Evolutionary conservation across 2,329 filamentous ascomycete genomes (phyloP), one percentile per base, ranked within the genome.

Genomic region (Emericellopsis cladophorae): DNA sequence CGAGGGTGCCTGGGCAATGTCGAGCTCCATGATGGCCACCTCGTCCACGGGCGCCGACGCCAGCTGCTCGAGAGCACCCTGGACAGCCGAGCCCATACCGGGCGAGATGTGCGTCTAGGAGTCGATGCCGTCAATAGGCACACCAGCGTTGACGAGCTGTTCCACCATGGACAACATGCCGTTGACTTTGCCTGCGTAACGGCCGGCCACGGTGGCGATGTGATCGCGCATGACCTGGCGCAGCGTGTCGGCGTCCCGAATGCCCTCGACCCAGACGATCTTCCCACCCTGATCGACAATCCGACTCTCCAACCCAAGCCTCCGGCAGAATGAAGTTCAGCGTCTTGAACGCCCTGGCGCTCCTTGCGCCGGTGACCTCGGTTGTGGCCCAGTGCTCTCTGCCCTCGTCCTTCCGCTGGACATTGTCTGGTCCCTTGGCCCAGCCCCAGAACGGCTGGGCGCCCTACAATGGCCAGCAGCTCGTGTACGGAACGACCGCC

Each of bases 1-100:
- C 5, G 67, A 48, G 15, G 68, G 61, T 7, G 74, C 76, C 16
- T 64, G 62, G 39, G 70, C 68, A 50, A 86, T 83, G 51, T 86
- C 81, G 18, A 83, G 66, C 60, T 83, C 79, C 2, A 79, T 83
- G 38, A 82, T 66, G 6, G 79, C 78, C 26, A 80, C 68, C 51
- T 83, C 76, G 36, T 57, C 58, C 16, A 65, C 56, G 12, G 66
- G 69, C 5, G 68, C 61, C 10, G 53, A 57, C 26, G 72, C 75
- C 15, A 81, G 65, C 1, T 62, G 60, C 49, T 68, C 61, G 43
- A 82, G 61, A 16, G 75, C 72, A 10, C 51, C 63, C 8, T 66
- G 64, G 5, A 65, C 60, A 22, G 60, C 65, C 36, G 53, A 59
- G 42, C 70, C 68, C 15, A 58, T 55, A 42, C 66, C 68, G 18